Conservation (phyloP, 1,284 basidiomycete genomes). For the Irpex sp. region DNA sequence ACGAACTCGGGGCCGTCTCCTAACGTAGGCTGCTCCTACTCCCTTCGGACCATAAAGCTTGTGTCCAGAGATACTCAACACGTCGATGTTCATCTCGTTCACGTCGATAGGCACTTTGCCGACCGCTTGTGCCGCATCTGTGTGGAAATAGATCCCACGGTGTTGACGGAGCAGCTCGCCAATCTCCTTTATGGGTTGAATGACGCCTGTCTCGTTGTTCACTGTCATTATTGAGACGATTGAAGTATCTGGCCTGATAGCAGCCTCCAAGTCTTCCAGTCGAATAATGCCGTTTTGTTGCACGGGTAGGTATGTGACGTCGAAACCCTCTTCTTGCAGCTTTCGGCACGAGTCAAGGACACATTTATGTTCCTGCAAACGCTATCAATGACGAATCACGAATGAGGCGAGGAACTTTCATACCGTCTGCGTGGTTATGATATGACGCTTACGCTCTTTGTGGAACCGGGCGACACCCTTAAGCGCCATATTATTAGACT, state of each 20-base stretch:
- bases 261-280: slow-evolving; percentile 32
- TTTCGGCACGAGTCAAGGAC: slow-evolving; percentile 97
- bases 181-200: slow-evolving; percentile 96
- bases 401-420: neutral
- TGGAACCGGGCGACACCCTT: slow-evolving; percentile 97
- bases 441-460: slow-evolving; percentile 85
- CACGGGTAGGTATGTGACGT: slow-evolving; percentile 96
- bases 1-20: slow-evolving; percentile 89
- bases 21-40: slow-evolving; percentile 91
- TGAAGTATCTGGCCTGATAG: slow-evolving; percentile 31
- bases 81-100: slow-evolving; percentile 93
- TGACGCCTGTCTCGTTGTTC: slow-evolving; percentile 99
- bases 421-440: slow-evolving; percentile 91
- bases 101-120: slow-evolving; percentile 93
- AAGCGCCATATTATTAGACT: slow-evolving; percentile 97
- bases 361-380: slow-evolving; percentile 92
- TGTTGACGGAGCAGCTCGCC: slow-evolving; percentile 81
- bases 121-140: slow-evolving; percentile 95
- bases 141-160: slow-evolving; percentile 92
- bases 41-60: slow-evolving; percentile 99
- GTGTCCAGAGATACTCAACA: slow-evolving; percentile 96
- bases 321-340: slow-evolving; percentile 95
- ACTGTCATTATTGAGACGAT: slow-evolving; percentile 91
- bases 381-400: neutral
- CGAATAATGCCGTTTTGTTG: slow-evolving; percentile 80